phyloP scores from a whole-genome alignment of 1,284 basidiomycete genomes.

The Ceraceosorus guamensis region DNA sequence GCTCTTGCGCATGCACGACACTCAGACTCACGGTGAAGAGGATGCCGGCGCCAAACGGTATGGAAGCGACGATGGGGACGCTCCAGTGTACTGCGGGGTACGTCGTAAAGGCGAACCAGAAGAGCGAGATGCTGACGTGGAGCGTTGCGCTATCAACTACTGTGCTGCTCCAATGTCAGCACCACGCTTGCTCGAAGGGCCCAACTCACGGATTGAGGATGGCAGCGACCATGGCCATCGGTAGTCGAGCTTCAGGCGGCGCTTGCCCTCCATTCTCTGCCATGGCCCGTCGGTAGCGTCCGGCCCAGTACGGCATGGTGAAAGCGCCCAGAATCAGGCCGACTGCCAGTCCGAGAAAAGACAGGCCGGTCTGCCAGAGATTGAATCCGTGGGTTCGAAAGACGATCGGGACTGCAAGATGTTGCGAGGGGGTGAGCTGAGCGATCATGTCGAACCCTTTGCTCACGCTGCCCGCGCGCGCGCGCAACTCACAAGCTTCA shows the following conservation, averaged over 20 bases:
- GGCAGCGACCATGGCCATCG: slow-evolving; percentile 60
- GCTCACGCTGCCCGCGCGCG: background rate
- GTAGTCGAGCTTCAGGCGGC: slow-evolving; percentile 58
- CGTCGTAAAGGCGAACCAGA: slow-evolving; percentile 14
- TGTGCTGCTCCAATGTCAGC: too few species aligned
- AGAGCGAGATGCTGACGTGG: slow-evolving; percentile 7
- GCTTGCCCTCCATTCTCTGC: slow-evolving; percentile 53
- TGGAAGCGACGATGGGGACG: slow-evolving; percentile 11
- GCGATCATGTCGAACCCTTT: slow-evolving; percentile 1
- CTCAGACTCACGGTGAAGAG: slow-evolving; percentile 52
- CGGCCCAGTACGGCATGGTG: slow-evolving; percentile 62
- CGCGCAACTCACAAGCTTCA: slow-evolving; percentile 56
- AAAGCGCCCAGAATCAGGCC: slow-evolving; percentile 59
- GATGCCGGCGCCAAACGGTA: slow-evolving; percentile 55
- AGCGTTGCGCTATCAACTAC: too few species aligned
- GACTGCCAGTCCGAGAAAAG: slow-evolving; percentile 65
- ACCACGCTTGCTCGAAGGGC: too few species aligned
- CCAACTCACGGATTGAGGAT: slow-evolving; percentile 28
- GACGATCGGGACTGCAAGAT: slow-evolving; percentile 9
- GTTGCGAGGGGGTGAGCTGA: background rate
- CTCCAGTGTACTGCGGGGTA: slow-evolving; percentile 15
- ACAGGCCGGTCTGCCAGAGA: slow-evolving; percentile 58
- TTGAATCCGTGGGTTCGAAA: slow-evolving; percentile 39
- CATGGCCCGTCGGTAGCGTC: slow-evolving; percentile 12
- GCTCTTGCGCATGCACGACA: too few species aligned